Base-by-base conservation (phyloP, 768 basidiomycete genomes). In the Pisolithus orientalis region DNA sequence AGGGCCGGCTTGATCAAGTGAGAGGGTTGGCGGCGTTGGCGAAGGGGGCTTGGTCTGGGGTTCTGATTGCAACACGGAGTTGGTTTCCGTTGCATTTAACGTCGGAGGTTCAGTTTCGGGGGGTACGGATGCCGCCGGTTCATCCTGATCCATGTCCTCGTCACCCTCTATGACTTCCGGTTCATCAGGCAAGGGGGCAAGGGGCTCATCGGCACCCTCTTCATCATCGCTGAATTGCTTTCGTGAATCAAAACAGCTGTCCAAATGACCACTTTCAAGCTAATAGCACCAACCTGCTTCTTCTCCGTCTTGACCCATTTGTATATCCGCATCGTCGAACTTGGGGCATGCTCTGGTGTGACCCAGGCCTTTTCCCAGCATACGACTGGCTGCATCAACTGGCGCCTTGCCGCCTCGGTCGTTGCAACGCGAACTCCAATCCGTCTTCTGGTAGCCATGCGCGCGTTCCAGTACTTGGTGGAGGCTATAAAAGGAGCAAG, bases 211-310 rank as follows among this genome's bases (percentile, higher is more conserved):
- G 0, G 72, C 80, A 56, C 83, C 85, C 47, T 80, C 86, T 61
- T 92, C 90, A 53, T 91, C 87, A 61, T 92, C 90, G 61, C 86
- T 90, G 60, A 92, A 93, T 77, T 90, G 87, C 90, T 93, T 64
- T 44, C 47, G 44, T 47, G 53, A 44, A 29, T 44, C 39, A 52
- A 44, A 28, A 52, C 52, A 48, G 34, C 29, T 27, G 27, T 37
- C 39, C 42, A 21, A 21, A 29, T 21, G 40, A 43, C 46, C 38
- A 24, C 39, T 49, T 9, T 25, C 44, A 40, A 44, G 48, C n/a
- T 17, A 39, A 14, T 17, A 24, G 5, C n/a, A 56, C 80, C 49
- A 60, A 87, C 90, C 75, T 89, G 90, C 44, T 74, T 74, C 66
- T 83, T 87, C 52, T 90, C 86, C 13, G 87, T 87, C 64, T 84